Evolutionary conservation across 2,329 filamentous ascomycete genomes (phyloP), one percentile per base, ranked within the genome.

Genomic region (Cryphonectria parasitica): DNA sequence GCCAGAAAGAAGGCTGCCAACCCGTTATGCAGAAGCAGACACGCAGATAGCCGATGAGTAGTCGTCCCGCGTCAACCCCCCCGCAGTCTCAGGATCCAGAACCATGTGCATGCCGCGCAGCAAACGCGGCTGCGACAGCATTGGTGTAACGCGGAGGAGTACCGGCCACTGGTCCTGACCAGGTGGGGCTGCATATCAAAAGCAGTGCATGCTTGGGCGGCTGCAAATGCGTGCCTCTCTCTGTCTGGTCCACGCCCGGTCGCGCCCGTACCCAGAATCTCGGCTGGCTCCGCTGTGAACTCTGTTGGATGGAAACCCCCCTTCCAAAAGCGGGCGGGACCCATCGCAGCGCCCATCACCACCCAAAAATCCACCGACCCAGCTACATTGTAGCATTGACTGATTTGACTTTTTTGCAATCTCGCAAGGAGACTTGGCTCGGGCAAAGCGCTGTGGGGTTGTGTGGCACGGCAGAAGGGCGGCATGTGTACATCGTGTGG

Each of bases 51-150:
- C 64, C 64, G 64, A 22, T 41, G 34, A 58, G 49, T 58, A 58
- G 49, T 58, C 64, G 64, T 58, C 31, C 45, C 54, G 66, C 43
- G 66, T 62, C 36, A n/a, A n/a, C 54, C 11, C 22, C 39, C 41
- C 39, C 25, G 34, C 54, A 22, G 39, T 45, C 36, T 64, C 61
- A 45, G 25, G 25, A 43, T 39, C 36, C 61, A 28, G 22, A 25
- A 25, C 36, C 61, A 65, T 64, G 45, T 45, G 45, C 61, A 68
- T 45, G 25, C 64, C 58, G 49, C 66, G 65, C 62, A 34, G 65
- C 58, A 19, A 19, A 43, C 61, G 65, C 31, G 56, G 62, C 68
- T 67, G 68, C 64, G 39, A 67, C 41, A 64, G 34, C 68, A 28
- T 56, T 49, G 52, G 64, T 63, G 66, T 25, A 62, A 68, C 66